These are phyloP conservation scores for Vigna mungo DNA, from an alignment of 306 rosid genomes.

Conservation along the genomic window DNA sequence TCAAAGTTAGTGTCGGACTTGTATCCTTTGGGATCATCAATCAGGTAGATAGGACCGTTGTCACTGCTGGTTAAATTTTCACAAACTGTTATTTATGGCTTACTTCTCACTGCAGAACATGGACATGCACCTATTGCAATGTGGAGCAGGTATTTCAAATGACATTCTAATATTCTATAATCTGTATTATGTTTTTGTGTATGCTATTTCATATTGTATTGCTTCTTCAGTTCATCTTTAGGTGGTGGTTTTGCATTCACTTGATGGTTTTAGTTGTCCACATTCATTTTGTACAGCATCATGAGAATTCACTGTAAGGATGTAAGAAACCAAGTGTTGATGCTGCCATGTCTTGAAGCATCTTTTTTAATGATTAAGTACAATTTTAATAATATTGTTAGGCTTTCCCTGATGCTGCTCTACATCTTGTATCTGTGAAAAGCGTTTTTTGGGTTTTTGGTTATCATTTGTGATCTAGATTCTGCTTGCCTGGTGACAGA, in stretches of 20 bases:
- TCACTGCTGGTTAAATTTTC: constrained; percentile 22
- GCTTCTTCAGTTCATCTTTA: constrained; percentile 40
- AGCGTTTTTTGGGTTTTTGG: constrained; percentile 22
- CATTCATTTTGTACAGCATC: constrained; percentile 30
- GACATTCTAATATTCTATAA: constrained; percentile 2
- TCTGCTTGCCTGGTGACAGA: constrained; percentile 16
- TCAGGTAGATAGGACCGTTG: constrained; percentile 69
- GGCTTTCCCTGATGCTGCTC: neutral
- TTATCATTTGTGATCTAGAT: constrained; percentile 34
- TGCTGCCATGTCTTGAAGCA: constrained; percentile 29
- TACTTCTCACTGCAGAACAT: constrained; percentile 69
- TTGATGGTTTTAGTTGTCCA: constrained; percentile 35
- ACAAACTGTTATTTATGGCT: constrained; percentile 34
- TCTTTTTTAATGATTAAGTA: constrained; percentile 36
- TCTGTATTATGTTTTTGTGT: constrained; percentile 30
- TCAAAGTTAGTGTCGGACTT: constrained; percentile 72
- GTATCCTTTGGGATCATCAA: constrained; percentile 69
- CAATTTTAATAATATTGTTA: neutral
- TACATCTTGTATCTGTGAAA: constrained; percentile 7
- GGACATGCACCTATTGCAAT: constrained; percentile 84
- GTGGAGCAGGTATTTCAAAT: constrained; percentile 78
- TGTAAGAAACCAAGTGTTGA: constrained; percentile 22
- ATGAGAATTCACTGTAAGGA: neutral
- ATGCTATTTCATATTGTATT: constrained; percentile 24
- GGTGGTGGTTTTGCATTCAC: constrained; percentile 21